A percentile compares a stretch with the other conserved stretches of the same genome.
Conservation (phyloP, 2,329 filamentous ascomycete genomes). For the Botrytis cinerea region DNA sequence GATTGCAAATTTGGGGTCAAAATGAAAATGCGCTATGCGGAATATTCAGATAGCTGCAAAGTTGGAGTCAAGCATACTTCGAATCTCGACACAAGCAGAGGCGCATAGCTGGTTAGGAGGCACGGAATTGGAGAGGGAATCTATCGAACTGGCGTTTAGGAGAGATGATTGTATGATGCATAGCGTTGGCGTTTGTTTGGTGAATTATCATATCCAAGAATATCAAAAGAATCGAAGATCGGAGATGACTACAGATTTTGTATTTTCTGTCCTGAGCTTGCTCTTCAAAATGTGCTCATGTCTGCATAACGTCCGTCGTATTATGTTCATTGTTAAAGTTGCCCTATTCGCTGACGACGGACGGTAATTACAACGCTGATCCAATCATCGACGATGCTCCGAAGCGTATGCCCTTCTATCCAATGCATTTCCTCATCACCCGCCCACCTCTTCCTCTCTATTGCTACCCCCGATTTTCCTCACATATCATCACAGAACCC, state of each 20-base stretch:
- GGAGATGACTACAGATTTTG: neutral
- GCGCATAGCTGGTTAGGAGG: constrained; percentile 20
- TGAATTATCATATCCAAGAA: constrained; percentile 6
- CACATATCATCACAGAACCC: too few relatives aligned
- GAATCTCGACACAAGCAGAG: neutral
- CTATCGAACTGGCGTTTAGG: constrained; percentile 20
- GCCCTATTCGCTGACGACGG: neutral
- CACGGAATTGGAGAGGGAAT: constrained; percentile 15
- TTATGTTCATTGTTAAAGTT: neutral
- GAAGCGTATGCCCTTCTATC: neutral
- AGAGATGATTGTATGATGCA: constrained; percentile 24
- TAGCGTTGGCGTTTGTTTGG: constrained; percentile 30
- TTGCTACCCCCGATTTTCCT: constrained; percentile 17
- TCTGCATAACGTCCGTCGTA: neutral
- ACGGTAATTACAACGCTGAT: neutral
- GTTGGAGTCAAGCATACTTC: neutral
- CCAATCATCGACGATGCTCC: neutral
- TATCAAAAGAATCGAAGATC: neutral
- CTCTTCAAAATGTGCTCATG: neutral
- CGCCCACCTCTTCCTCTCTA: constrained; percentile 13
- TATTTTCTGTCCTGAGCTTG: neutral
- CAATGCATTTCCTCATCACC: neutral
- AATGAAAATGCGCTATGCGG: neutral
- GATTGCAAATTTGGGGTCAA: neutral
- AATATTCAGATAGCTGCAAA: neutral